Conservation (phyloP, 78 protist genomes). For the Planoprotostelium fungivorum region DNA sequence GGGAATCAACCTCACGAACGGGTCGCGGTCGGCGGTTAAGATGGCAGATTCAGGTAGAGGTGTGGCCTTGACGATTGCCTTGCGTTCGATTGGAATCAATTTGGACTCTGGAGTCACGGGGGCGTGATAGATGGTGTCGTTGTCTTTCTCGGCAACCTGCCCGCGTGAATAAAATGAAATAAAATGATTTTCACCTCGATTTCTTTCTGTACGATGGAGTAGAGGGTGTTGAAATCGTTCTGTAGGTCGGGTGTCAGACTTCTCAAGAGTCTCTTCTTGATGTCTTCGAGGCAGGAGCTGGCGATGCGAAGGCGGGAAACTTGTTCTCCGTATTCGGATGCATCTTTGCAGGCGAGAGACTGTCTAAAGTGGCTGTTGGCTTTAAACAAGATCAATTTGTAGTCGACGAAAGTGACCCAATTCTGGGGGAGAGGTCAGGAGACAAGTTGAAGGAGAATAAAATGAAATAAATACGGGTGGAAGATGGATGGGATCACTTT, state of each 20-base stretch:
- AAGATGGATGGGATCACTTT: conserved; percentile 22
- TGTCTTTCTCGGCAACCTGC: conserved; percentile 37
- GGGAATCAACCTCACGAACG: conserved; percentile 34
- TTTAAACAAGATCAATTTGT: not conserved
- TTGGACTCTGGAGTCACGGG: conserved; percentile 34
- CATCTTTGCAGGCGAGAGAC: not conserved
- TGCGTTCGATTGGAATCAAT: conserved; percentile 43
- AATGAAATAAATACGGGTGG: too few relatives aligned
- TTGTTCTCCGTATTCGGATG: not conserved
- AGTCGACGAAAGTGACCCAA: not conserved
- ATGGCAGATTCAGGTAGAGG: conserved; percentile 37
- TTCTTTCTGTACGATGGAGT: not conserved
- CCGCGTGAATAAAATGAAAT: conserved; percentile 3
- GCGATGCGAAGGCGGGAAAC: not conserved
- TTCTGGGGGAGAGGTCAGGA: not conserved
- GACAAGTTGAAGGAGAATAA: not conserved
- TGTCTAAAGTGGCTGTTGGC: not conserved
- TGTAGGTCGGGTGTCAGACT: not conserved
- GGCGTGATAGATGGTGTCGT: conserved; percentile 57
- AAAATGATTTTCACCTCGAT: not conserved
- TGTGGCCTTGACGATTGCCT: conserved; percentile 25
- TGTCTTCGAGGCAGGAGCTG: not conserved
- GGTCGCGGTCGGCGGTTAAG: conserved; percentile 10
- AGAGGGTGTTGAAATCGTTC: not conserved
- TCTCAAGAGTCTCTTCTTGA: not conserved